phyloP scores from a whole-genome alignment of 2,329 filamentous ascomycete genomes.

The Exophiala alcalophila region DNA sequence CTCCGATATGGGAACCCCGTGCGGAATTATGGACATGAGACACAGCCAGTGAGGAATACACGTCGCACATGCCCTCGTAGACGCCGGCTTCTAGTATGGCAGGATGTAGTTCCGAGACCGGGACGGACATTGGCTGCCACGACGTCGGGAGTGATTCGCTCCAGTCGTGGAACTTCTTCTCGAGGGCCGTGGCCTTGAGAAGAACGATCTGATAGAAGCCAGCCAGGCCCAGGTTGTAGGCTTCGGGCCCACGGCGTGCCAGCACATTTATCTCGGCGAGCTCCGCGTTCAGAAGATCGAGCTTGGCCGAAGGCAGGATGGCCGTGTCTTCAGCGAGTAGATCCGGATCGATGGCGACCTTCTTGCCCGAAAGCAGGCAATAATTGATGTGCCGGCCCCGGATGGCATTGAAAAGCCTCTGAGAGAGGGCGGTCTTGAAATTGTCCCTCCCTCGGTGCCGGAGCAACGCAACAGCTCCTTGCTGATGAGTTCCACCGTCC shows the following conservation, averaged over 20 bases:
- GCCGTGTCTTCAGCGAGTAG: slow-evolving; percentile 12
- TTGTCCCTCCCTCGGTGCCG: slow-evolving; percentile 16
- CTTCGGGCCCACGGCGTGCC: slow-evolving; percentile 7
- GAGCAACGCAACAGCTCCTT: slow-evolving; percentile 23
- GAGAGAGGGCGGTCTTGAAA: slow-evolving; percentile 18
- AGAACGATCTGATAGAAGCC: slow-evolving; percentile 18
- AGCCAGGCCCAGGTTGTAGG: slow-evolving; percentile 1
- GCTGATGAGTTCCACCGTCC: slow-evolving; percentile 22
- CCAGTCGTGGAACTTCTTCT: slow-evolving; percentile 19
- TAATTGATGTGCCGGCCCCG: slow-evolving; percentile 23
- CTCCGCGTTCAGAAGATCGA: slow-evolving; percentile 21
- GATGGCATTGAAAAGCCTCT: slow-evolving; percentile 17
- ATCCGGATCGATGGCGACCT: slow-evolving; percentile 9
- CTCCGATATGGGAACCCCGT: slow-evolving; percentile 15
- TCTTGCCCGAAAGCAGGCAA: slow-evolving; percentile 11
- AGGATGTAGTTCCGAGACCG: slow-evolving; percentile 20
- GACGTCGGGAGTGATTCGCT: slow-evolving; percentile 14
- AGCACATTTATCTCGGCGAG: slow-evolving; percentile 15
- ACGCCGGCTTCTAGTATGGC: slow-evolving; percentile 23
- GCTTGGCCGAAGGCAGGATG: slow-evolving; percentile 17
- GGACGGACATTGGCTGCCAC: slow-evolving; percentile 18
- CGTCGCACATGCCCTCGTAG: slow-evolving; percentile 22
- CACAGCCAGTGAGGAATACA: slow-evolving; percentile 24
- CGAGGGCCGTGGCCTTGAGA: slow-evolving; percentile 8
- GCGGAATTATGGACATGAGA: slow-evolving; percentile 21